Evolutionary conservation across 768 basidiomycete genomes (phyloP).

Genomic region (Termitomyces heimii): DNA sequence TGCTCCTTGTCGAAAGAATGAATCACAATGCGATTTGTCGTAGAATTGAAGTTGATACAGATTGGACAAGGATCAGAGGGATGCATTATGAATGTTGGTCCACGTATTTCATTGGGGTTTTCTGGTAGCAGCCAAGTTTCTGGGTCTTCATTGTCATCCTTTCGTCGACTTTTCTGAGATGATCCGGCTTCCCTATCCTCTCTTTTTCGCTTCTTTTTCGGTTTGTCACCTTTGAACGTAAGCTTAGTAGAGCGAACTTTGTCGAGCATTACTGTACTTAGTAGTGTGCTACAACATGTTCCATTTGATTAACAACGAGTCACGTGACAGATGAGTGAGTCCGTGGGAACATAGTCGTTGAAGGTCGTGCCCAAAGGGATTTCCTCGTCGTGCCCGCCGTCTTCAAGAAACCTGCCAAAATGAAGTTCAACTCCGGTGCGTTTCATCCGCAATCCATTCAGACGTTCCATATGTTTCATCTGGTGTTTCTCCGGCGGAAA

Average conservation of each 20-base stretch:
- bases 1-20: slow-evolving; percentile 57
- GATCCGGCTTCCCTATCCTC: slow-evolving; percentile 45
- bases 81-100: slow-evolving; percentile 82
- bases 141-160: slow-evolving; percentile 55
- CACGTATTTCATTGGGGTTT: slow-evolving; percentile 66
- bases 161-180: slow-evolving; percentile 39
- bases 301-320: background rate
- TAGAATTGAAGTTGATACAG: slow-evolving; percentile 72
- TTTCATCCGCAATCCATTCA: slow-evolving; percentile 23
- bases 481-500: slow-evolving; percentile 20
- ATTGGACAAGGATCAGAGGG: slow-evolving; percentile 77
- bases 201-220: slow-evolving; percentile 75
- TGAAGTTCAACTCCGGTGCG: slow-evolving; percentile 85
- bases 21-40: slow-evolving; percentile 67
- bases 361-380: slow-evolving; percentile 18
- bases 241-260: slow-evolving; percentile 70
- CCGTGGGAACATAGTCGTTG: slow-evolving; percentile 30
- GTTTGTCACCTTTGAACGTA: slow-evolving; percentile 86
- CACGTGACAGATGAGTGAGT: slow-evolving; percentile 26
- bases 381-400: slow-evolving; percentile 48
- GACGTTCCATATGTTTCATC: slow-evolving; percentile 15
- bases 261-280: slow-evolving; percentile 18
- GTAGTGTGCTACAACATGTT: background rate
- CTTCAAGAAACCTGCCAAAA: slow-evolving; percentile 55
- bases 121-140: slow-evolving; percentile 82